Base-by-base conservation (phyloP, 2,329 filamentous ascomycete genomes). In the Tolypocladium pustulatum region DNA sequence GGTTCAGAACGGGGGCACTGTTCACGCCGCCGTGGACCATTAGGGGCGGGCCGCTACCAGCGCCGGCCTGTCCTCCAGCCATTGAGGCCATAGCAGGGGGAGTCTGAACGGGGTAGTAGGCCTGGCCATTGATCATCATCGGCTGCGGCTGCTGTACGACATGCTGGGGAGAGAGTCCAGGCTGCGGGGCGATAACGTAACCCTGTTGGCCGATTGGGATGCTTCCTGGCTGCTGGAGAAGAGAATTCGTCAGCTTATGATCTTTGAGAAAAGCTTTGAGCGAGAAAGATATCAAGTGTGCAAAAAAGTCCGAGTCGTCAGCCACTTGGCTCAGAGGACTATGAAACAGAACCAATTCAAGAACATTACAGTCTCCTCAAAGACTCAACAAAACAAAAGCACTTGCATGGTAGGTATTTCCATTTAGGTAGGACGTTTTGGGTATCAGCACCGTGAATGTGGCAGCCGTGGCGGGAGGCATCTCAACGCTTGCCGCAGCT, bases 331-430 rank as follows among this genome's bases (percentile, higher is more conserved):
- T 2, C 9, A 6, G 20, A 22, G 30, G 22, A 36, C 12, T 4
- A 52, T 2, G n/a, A 34, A 40, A n/a, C 15, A 10, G 20, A 13
- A 30, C 34, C 9, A 40, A 10, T 4, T 6, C 15, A n/a, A 27
- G 9, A 57, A 49, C 3, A 25, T 37, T 6, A 55, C 36, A 55
- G 38, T 38, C 3, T 5, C 41, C 30, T 60, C 66, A 53, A 70
- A 64, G 58, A 57, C 55, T 38, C 46, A 46, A 37, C 10, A 40
- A 37, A 57, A 46, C 17, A n/a, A 55, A 57, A 46, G 52, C 52
- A 76, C 73, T 75, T 77, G 74, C 74, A 75, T 76, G 72, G 59
- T 72, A 75, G 36, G 65, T 65, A 59, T 67, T 71, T 52, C 66
- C 66, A 57, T 69, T 68, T 20, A 66, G 58, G 59, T 68, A 72